Evolutionary conservation across 2,329 filamentous ascomycete species (phyloP).

Genomic region (Pseudocercospora fuligena): DNA sequence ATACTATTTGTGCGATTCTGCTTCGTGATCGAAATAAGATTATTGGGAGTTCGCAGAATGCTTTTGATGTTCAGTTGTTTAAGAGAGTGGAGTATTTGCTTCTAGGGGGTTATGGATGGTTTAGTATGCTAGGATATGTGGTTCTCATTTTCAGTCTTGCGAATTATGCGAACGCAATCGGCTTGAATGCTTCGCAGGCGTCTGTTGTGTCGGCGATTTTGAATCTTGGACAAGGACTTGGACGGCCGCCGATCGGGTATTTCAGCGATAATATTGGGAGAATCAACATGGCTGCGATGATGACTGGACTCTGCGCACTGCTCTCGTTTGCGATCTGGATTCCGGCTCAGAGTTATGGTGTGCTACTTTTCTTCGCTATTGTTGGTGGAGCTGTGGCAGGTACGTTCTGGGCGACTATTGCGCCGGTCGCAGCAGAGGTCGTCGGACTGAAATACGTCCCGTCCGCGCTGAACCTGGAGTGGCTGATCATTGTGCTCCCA

Average conservation of each 20-base stretch:
- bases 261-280: slow-evolving; percentile 72
- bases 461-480: slow-evolving; percentile 71
- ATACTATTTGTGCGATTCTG: slow-evolving; percentile 65
- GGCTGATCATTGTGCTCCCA: slow-evolving; percentile 73
- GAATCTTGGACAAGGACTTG: slow-evolving; percentile 69
- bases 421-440: slow-evolving; percentile 73
- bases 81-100: slow-evolving; percentile 66
- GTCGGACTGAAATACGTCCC: slow-evolving; percentile 72
- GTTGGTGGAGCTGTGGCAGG: slow-evolving; percentile 70
- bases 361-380: slow-evolving; percentile 73
- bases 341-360: slow-evolving; percentile 68
- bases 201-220: slow-evolving; percentile 74
- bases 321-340: slow-evolving; percentile 75
- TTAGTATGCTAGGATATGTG: slow-evolving; percentile 74
- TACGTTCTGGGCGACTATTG: slow-evolving; percentile 68
- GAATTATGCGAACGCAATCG: slow-evolving; percentile 72
- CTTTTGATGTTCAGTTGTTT: slow-evolving; percentile 69
- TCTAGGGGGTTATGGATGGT: slow-evolving; percentile 69
- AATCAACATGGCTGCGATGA: slow-evolving; percentile 69
- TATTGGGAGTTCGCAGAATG: slow-evolving; percentile 68
- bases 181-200: slow-evolving; percentile 69
- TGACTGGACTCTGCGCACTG: slow-evolving; percentile 68
- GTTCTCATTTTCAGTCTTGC: slow-evolving; percentile 78
- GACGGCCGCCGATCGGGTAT: slow-evolving; percentile 73
- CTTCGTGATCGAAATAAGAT: slow-evolving; percentile 73